Evolutionary conservation across 2,329 filamentous ascomycete genomes (phyloP).

Genomic region (Neopestalotiopsis sp.): DNA sequence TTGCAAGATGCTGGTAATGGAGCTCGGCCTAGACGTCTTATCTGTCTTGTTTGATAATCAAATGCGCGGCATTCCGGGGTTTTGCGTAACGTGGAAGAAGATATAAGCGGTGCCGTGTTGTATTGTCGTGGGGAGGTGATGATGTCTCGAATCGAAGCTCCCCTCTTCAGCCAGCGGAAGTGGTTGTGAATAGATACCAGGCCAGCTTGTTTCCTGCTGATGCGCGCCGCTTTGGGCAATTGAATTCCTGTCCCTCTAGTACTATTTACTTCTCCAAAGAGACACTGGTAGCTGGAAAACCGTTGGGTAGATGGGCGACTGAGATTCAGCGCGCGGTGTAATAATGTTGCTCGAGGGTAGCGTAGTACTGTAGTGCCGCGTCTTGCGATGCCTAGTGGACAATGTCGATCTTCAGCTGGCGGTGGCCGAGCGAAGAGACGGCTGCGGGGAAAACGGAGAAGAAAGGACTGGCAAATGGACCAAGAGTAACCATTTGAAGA

Average conservation of each 20-base stretch:
- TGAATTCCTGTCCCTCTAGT: constrained; percentile 15
- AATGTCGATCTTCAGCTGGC: not conserved
- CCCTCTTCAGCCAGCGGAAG: constrained; percentile 44
- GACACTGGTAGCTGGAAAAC: constrained; percentile 5
- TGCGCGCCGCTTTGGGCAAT: constrained; percentile 34
- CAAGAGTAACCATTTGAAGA: not conserved
- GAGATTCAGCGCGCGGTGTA: not conserved
- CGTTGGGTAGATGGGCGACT: not conserved
- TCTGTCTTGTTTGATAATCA: constrained; percentile 33
- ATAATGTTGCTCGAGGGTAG: not conserved
- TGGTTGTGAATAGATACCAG: constrained; percentile 40
- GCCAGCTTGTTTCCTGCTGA: constrained; percentile 40
- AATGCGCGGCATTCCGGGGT: constrained; percentile 34
- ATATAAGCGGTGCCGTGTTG: constrained; percentile 21
- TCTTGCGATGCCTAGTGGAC: not conserved
- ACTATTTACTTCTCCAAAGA: not conserved
- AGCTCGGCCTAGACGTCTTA: constrained; percentile 41
- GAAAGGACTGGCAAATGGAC: not conserved
- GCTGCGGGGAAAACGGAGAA: not conserved
- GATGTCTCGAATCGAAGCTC: constrained; percentile 34
- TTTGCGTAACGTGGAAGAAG: constrained; percentile 3
- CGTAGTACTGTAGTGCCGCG: not conserved
- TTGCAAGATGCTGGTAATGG: constrained; percentile 30
- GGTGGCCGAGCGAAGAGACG: constrained; percentile 16
- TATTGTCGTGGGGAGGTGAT: constrained; percentile 23